These are phyloP conservation scores for Leishmania amazonensis DNA, from an alignment of 208 protist genomes.

Conservation along the genomic window DNA sequence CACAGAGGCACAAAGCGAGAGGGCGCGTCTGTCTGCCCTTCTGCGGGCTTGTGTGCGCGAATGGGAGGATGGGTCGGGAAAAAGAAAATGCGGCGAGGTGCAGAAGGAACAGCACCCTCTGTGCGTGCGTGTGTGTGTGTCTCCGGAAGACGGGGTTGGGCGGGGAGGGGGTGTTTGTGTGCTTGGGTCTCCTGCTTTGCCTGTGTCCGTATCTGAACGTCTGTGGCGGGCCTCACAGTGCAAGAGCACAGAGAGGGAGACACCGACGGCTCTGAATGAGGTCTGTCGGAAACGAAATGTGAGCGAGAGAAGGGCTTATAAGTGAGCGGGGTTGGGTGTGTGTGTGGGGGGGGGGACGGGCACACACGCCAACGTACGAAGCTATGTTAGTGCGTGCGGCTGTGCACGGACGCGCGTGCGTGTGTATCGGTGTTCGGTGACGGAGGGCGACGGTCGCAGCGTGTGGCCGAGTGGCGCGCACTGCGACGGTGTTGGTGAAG, in stretches of 20 bases:
- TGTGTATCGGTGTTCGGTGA: conserved; percentile 9
- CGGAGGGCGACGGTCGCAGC: background rate
- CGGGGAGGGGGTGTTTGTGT: background rate
- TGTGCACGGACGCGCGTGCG: background rate
- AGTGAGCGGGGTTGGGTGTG: background rate
- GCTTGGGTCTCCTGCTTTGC: background rate
- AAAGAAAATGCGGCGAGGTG: too few relatives aligned
- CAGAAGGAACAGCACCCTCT: too few relatives aligned
- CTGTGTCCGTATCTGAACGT: background rate
- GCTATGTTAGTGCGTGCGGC: background rate
- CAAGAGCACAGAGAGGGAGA: background rate
- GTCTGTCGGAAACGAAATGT: background rate
- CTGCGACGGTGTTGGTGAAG: too few relatives aligned
- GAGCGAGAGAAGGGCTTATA: background rate
- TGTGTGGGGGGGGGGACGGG: background rate
- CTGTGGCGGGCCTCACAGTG: background rate
- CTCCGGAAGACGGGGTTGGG: too few relatives aligned
- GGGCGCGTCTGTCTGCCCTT: too few relatives aligned
- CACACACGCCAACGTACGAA: background rate
- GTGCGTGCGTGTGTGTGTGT: too few relatives aligned
- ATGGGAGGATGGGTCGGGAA: too few relatives aligned
- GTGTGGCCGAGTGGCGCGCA: too few relatives aligned
- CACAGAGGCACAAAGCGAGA: too few relatives aligned
- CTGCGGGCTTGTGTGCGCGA: too few relatives aligned
- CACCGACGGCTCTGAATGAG: background rate